Evolutionary conservation across 1,284 basidiomycete genomes (phyloP), one percentile per base, ranked within the genome.

Genomic region (Trichosporon sp.): DNA sequence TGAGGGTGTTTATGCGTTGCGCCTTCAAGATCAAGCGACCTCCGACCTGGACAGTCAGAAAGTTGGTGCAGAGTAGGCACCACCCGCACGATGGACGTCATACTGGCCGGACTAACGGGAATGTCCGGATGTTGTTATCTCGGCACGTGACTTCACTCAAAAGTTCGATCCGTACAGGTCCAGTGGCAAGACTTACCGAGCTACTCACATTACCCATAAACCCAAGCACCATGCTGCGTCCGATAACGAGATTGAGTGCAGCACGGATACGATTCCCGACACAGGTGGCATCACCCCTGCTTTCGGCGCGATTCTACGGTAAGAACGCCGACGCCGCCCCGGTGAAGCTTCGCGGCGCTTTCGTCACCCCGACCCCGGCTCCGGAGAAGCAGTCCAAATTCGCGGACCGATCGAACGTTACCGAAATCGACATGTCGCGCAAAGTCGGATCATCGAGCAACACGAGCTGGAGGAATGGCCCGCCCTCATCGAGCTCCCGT

Each of bases 41-140:
- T 38, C 37, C 37, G 10, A 38, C 37, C 26, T 51, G n/a, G 19
- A 21, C n/a, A 51, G 48, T 19, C 51, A 54, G 51, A 21, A 5
- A 54, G 19, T 54, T 11, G 21, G 10, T 5, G 1, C n/a, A 0
- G 2, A 10, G n/a, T 10, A 54, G 51, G 8, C 51, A 21, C 51
- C 4, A 10, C 2, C 26, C 51, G 51, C 51, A 54, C 5, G 51
- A 54, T 19, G 51, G 19, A 54, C 51, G 19, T 54, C 51, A 54
- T 54, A 54, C 8, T 19, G 11, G 19, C 11, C 51, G 51, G 51
- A 8, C 51, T 54, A 5, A 11, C 51, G 51, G 51, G 21, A 54
- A 54, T 54, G 51, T 54, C 51, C 51, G 51, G 51, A 26, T 10
- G 51, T 21, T 7, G 51, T 54, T 54, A 54, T 54, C 51, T 54